Conservation (phyloP, 257 asterid genomes). For the Solanum lycopersicoides region DNA sequence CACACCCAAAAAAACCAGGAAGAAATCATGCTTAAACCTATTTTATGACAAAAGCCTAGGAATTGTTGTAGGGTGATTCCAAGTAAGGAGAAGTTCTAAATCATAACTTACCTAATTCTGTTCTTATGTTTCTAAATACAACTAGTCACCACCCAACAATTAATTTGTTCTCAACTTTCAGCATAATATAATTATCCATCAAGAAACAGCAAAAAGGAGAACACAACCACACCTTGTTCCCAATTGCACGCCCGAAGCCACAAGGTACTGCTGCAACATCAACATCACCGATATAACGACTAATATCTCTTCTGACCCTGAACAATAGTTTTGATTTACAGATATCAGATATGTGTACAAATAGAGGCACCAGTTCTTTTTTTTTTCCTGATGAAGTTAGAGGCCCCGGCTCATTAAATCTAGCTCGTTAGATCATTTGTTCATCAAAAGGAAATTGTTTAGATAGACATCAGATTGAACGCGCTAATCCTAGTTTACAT, state of each 20-base stretch:
- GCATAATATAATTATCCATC: background rate
- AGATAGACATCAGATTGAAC: background rate
- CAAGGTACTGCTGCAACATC: slow-evolving; percentile 99
- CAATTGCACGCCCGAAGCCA: slow-evolving; percentile 95
- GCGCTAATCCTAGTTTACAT: background rate
- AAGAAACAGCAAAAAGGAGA: background rate
- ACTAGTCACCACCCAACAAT: background rate
- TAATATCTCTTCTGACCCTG: slow-evolving; percentile 75
- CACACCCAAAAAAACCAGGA: background rate
- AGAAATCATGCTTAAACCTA: background rate
- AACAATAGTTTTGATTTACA: slow-evolving; percentile 7
- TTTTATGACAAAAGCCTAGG: background rate
- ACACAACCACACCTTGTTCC: slow-evolving; percentile 60
- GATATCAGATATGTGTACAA: background rate
- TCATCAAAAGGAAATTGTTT: background rate
- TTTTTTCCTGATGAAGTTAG: background rate
- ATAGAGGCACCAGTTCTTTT: background rate
- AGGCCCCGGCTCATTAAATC: background rate
- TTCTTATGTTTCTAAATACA: background rate
- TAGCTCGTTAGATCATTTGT: background rate
- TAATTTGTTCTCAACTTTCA: background rate
- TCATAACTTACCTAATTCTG: background rate
- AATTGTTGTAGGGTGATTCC: background rate
- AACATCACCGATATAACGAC: slow-evolving; percentile 72
- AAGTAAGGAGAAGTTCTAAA: background rate